phyloP scores from a whole-genome alignment of 768 basidiomycete species.

The Kwoniella bestiolae region DNA sequence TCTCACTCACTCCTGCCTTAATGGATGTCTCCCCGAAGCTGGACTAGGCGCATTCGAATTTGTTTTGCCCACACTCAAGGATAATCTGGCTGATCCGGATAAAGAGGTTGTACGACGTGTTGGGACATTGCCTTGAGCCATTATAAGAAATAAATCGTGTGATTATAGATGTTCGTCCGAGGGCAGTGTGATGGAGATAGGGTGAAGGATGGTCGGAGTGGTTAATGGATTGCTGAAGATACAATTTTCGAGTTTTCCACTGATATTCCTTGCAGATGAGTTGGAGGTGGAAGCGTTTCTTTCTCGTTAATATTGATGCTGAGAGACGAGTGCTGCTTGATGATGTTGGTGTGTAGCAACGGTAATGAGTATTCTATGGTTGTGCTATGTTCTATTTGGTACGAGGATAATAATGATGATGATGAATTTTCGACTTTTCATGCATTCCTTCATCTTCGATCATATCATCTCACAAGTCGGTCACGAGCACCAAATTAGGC shows the following conservation, averaged over 20 bases:
- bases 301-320: too few relatives aligned
- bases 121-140: constrained; percentile 27
- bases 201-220: too few relatives aligned
- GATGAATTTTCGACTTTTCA: not conserved
- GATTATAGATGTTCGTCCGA: too few relatives aligned
- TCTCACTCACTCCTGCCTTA: constrained; percentile 46
- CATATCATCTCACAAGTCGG: not conserved
- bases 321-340: too few relatives aligned
- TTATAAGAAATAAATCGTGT: constrained; percentile 8
- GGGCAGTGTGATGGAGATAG: too few relatives aligned
- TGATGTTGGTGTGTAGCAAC: not conserved
- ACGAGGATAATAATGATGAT: not conserved
- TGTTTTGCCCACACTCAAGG: constrained; percentile 41
- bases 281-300: too few relatives aligned
- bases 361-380: not conserved
- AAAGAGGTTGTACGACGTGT: constrained; percentile 39
- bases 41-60: constrained; percentile 5
- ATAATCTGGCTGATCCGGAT: constrained; percentile 45
- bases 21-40: constrained; percentile 42
- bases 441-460: not conserved
- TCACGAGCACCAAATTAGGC: not conserved
- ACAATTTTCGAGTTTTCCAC: too few relatives aligned
- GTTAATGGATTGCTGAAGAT: too few relatives aligned
- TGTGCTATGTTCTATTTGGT: too few relatives aligned
- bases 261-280: not conserved